Conservation (phyloP, 2,329 filamentous ascomycete species). For the Daldinia eschscholtzii region DNA sequence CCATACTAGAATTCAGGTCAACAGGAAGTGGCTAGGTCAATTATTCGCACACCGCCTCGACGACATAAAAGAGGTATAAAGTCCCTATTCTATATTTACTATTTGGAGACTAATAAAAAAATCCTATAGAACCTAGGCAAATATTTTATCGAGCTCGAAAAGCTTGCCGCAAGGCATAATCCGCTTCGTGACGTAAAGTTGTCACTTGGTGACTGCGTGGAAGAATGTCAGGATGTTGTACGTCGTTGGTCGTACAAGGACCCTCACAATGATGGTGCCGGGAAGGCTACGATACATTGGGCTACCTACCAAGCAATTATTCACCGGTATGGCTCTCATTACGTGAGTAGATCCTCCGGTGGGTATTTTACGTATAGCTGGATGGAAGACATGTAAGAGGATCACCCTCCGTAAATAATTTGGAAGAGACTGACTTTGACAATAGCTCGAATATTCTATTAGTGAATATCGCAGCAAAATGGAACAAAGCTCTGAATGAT, state of each 20-base stretch:
- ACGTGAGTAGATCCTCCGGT: not conserved
- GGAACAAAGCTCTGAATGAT: not conserved
- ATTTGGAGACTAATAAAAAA: not conserved
- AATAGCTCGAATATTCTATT: not conserved
- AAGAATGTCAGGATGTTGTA: not conserved
- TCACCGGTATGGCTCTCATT: not conserved
- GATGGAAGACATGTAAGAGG: conserved; percentile 6
- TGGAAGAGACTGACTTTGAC: not conserved
- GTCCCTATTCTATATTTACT: not conserved
- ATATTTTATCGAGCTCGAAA: not conserved
- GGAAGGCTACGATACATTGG: conserved; percentile 1
- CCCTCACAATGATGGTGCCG: not conserved
- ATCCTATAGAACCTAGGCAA: not conserved
- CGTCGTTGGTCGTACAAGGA: not conserved
- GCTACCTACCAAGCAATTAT: not conserved
- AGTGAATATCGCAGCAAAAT: not conserved
- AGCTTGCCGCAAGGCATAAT: not conserved
- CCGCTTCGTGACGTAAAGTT: not conserved
- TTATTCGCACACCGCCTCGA: not conserved
- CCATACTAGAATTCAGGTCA: not conserved
- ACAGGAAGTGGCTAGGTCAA: not conserved
- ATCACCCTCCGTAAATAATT: not conserved
- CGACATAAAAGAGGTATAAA: not conserved
- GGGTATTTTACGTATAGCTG: not conserved
- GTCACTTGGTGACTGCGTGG: not conserved